A percentile compares a stretch with the other conserved stretches of the same genome.
Conservation (phyloP, 192 early-diverging fungal genomes). For the Podila horticola region DNA sequence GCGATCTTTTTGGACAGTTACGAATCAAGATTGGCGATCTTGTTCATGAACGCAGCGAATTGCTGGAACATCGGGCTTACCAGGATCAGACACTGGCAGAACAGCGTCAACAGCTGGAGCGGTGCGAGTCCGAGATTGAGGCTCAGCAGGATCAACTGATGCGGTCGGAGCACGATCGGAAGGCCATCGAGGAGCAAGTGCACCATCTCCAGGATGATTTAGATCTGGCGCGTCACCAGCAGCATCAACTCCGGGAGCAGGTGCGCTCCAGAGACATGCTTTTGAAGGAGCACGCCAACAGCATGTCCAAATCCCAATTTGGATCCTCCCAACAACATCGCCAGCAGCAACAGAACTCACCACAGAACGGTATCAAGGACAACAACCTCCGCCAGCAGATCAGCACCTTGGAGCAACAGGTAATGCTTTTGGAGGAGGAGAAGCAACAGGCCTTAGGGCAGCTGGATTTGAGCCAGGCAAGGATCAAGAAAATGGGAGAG, state of each 20-base stretch:
- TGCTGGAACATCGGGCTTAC: neutral
- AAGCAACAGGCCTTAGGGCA: slow-evolving; percentile 11
- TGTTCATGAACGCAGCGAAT: neutral
- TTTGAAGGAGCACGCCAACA: neutral
- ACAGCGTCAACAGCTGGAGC: slow-evolving; percentile 18
- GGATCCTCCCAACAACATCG: slow-evolving; percentile 3
- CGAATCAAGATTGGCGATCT: neutral
- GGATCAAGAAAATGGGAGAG: slow-evolving; percentile 20
- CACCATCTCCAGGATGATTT: slow-evolving; percentile 13
- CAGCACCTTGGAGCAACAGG: slow-evolving; percentile 3
- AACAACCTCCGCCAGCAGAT: slow-evolving; percentile 2
- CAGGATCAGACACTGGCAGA: slow-evolving; percentile 13
- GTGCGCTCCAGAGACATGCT: slow-evolving; percentile 6
- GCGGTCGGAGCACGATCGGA: slow-evolving; percentile 13
- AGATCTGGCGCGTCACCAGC: slow-evolving; percentile 1
- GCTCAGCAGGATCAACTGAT: slow-evolving; percentile 25
- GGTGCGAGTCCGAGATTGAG: slow-evolving; percentile 27
- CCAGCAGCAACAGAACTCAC: neutral
- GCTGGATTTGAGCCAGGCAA: slow-evolving; percentile 2
- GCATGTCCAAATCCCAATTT: neutral
- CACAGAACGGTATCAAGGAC: neutral
- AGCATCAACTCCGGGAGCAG: slow-evolving; percentile 20
- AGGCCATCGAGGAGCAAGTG: slow-evolving; percentile 10
- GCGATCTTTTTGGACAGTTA: neutral
- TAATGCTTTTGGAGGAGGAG: slow-evolving; percentile 11